These are phyloP conservation scores for slime mould (Dictyostelium discoideum) DNA, from an alignment of 78 protist genomes.

Conservation along the genomic window DNA sequence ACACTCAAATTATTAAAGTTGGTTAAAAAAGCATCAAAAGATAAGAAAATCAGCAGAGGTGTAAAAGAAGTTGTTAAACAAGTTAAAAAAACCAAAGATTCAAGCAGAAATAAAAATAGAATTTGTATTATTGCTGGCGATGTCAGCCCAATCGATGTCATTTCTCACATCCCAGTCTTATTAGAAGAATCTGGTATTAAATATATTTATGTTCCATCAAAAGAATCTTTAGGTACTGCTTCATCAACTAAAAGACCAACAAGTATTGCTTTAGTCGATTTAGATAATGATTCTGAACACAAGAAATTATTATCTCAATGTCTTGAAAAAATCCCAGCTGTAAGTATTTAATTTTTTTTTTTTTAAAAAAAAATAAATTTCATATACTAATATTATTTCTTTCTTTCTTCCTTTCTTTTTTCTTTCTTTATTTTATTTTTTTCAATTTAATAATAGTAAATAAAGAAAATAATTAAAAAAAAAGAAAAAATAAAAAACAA, in stretches of 20 bases:
- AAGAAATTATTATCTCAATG: slow-evolving; percentile 63
- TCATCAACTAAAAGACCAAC: slow-evolving; percentile 96
- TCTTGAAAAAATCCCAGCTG: slow-evolving; percentile 51
- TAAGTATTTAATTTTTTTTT: not conserved
- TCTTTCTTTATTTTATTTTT: no score
- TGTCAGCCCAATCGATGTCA: slow-evolving; percentile 97
- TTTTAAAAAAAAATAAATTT: not conserved
- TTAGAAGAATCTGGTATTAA: slow-evolving; percentile 93
- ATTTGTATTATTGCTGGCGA: slow-evolving; percentile 96
- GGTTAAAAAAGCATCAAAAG: slow-evolving; percentile 87
- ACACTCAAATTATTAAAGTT: slow-evolving; percentile 91
- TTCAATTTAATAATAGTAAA: not conserved
- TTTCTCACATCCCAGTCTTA: slow-evolving; percentile 95
- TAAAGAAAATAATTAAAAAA: not conserved
- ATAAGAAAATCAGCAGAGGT: slow-evolving; percentile 91
- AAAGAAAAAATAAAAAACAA: not conserved
- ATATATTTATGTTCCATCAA: slow-evolving; percentile 93
- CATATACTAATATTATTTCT: not conserved
- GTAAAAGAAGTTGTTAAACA: slow-evolving; percentile 97
- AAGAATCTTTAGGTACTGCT: slow-evolving; percentile 96
- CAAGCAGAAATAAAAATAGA: slow-evolving; percentile 61
- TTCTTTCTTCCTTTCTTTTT: not conserved
- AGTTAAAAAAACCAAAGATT: slow-evolving; percentile 76
- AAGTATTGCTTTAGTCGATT: slow-evolving; percentile 79
- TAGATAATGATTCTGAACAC: slow-evolving; percentile 68